These are phyloP conservation scores for Mrakia blollopis DNA, from an alignment of 768 basidiomycete genomes.

Conservation along the genomic window DNA sequence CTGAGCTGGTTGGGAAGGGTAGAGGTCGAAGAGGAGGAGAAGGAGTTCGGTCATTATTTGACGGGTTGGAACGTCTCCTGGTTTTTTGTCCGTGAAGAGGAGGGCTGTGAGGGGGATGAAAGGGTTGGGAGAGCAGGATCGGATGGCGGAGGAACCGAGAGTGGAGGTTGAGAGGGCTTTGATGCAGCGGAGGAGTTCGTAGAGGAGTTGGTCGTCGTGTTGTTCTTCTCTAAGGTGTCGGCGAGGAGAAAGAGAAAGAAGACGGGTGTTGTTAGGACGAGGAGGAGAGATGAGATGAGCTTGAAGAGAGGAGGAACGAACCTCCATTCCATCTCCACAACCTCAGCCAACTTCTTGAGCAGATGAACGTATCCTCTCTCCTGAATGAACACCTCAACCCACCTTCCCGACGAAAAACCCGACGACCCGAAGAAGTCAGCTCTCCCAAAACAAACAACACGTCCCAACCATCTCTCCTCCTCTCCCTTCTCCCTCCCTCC, in stretches of 20 bases:
- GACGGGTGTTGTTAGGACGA: neutral
- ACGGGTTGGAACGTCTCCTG: slow-evolving; percentile 83
- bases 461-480: neutral
- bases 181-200: slow-evolving; percentile 87
- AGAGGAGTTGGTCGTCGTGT: slow-evolving; percentile 89
- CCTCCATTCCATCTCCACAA: slow-evolving; percentile 97
- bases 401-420: slow-evolving; percentile 50
- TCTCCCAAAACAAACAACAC: neutral
- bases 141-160: slow-evolving; percentile 55
- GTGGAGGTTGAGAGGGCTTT: slow-evolving; percentile 76
- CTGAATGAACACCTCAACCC: slow-evolving; percentile 81
- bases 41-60: slow-evolving; percentile 87
- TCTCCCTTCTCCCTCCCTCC: neutral
- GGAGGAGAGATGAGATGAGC: neutral
- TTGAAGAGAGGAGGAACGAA: slow-evolving; percentile 44
- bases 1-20: slow-evolving; percentile 56
- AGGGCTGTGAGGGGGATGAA: slow-evolving; percentile 76
- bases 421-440: neutral
- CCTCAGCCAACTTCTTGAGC: slow-evolving; percentile 76
- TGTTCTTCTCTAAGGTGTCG: slow-evolving; percentile 76
- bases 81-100: slow-evolving; percentile 95
- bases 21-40: slow-evolving; percentile 80
- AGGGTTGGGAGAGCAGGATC: slow-evolving; percentile 81
- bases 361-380: slow-evolving; percentile 81
- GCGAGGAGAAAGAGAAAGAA: neutral